These are phyloP conservation scores for Melanogaster broomeanus DNA, from an alignment of 768 basidiomycete species.

Conservation along the genomic window DNA sequence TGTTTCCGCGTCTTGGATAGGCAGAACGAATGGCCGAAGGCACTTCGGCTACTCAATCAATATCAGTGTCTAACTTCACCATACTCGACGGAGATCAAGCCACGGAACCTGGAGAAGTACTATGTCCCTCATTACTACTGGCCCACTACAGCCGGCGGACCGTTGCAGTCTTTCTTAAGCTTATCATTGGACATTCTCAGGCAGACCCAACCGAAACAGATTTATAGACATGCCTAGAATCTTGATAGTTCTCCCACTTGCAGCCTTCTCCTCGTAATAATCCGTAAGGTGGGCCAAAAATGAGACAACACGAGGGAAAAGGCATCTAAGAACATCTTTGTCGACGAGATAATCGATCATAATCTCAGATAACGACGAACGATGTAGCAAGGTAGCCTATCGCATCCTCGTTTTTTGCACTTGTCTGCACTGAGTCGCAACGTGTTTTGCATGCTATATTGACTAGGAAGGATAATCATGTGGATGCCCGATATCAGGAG, in stretches of 20 bases:
- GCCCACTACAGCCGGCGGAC: too few relatives aligned
- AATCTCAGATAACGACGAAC: constrained; percentile 2
- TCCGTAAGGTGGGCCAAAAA: background rate
- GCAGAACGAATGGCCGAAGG: background rate
- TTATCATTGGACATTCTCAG: background rate
- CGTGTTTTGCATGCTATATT: background rate
- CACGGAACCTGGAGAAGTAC: background rate
- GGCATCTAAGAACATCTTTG: background rate
- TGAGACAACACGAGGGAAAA: background rate
- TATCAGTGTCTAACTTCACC: background rate
- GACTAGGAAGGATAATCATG: background rate
- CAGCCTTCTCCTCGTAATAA: background rate
- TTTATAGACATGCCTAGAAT: background rate
- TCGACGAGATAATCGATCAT: constrained; percentile 4
- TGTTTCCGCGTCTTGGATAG: background rate
- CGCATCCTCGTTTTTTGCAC: background rate
- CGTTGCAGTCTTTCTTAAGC: background rate
- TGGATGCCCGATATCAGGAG: background rate
- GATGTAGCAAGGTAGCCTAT: background rate
- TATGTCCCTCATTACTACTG: background rate
- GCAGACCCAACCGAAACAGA: background rate
- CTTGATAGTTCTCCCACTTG: too few relatives aligned
- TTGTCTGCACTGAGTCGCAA: background rate
- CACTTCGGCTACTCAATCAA: background rate
- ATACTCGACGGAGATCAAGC: background rate